Conservation (phyloP, 2,329 filamentous ascomycete genomes). For the Penicillium freii region DNA sequence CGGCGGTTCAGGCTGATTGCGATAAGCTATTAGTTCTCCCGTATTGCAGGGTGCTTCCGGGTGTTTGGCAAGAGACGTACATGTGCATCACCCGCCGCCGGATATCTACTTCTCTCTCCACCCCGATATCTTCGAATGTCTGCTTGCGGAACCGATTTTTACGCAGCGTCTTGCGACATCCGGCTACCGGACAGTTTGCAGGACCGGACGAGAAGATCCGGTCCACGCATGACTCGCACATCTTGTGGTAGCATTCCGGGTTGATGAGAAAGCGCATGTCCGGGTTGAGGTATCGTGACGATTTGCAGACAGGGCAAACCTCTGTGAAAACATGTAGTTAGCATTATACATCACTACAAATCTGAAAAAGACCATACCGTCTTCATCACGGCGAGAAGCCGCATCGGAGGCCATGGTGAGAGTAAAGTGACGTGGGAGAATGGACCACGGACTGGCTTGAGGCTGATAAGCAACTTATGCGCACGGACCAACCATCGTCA, state of each 20-base stretch:
- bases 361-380: slow-evolving; percentile 32
- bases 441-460: slow-evolving; percentile 1
- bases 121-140: slow-evolving; percentile 82
- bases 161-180: slow-evolving; percentile 81
- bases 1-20: slow-evolving; percentile 73
- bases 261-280: slow-evolving; percentile 96
- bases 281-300: slow-evolving; percentile 88
- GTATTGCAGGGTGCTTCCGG: background rate
- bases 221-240: slow-evolving; percentile 95
- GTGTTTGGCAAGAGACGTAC: slow-evolving; percentile 33
- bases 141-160: slow-evolving; percentile 80
- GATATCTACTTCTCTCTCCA: slow-evolving; percentile 94
- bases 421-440: slow-evolving; percentile 8
- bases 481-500: slow-evolving; percentile 27
- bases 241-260: slow-evolving; percentile 97
- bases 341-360: background rate
- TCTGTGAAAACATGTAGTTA: slow-evolving; percentile 49
- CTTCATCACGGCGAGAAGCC: slow-evolving; percentile 41
- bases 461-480: slow-evolving; percentile 13
- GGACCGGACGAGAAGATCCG: slow-evolving; percentile 91
- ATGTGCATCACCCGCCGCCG: slow-evolving; percentile 68
- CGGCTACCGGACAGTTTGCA: slow-evolving; percentile 85
- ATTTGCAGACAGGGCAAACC: slow-evolving; percentile 96
- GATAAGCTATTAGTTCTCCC: slow-evolving; percentile 4
- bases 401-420: slow-evolving; percentile 29